Conservation (phyloP, 129 eudicot genomes). For the Sambucus nigra region DNA sequence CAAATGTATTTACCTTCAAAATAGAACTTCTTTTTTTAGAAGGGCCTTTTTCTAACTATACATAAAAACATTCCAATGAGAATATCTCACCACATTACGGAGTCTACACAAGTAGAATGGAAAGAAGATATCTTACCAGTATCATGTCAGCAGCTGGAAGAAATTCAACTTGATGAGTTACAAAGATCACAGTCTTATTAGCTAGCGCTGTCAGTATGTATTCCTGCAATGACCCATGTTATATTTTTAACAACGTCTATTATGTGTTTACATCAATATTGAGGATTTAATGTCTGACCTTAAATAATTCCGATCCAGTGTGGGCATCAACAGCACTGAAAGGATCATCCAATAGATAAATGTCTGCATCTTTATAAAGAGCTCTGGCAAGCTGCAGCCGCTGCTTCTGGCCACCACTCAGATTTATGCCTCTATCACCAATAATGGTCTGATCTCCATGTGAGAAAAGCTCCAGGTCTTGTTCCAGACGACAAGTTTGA, state of each 20-base stretch:
- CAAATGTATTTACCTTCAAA: background rate
- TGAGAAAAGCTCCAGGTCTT: conserved; percentile 75
- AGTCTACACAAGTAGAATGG: background rate
- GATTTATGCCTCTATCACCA: conserved; percentile 95
- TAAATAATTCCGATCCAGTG: conserved; percentile 78
- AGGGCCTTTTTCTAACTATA: too few species aligned
- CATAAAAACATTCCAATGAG: too few species aligned
- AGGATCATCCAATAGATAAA: conserved; percentile 95
- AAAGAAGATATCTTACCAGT: conserved; percentile 41
- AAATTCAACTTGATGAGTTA: conserved; percentile 93
- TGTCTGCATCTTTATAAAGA: conserved; percentile 92
- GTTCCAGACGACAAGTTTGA: conserved; percentile 67
- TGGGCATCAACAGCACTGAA: conserved; percentile 99
- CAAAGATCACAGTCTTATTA: conserved; percentile 78
- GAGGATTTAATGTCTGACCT: conserved; percentile 29
- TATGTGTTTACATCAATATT: background rate
- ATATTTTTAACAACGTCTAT: conserved; percentile 10
- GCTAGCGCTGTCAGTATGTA: conserved; percentile 84
- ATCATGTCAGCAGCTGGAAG: conserved; percentile 89
- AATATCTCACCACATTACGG: background rate
- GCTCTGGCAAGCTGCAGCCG: conserved; percentile 97
- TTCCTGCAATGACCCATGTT: conserved; percentile 52
- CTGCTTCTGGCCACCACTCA: conserved; percentile 99
- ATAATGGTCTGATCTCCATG: conserved; percentile 93
- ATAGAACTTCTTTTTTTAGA: too few species aligned